phyloP scores from a whole-genome alignment of 306 rosid genomes.

The Lagenaria siceraria region DNA sequence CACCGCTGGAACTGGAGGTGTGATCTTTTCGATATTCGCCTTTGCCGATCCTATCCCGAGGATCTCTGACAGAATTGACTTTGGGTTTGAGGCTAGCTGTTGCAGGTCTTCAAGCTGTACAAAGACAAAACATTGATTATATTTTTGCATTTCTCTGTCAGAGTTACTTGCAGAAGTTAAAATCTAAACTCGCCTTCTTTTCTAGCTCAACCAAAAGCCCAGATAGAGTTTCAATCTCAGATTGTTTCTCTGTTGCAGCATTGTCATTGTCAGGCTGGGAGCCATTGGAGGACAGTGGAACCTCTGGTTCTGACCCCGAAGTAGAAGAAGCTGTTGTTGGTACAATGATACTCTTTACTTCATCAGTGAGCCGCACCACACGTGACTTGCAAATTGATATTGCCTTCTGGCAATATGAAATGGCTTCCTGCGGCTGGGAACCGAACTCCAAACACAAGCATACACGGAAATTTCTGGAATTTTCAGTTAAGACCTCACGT shows the following conservation, averaged over 20 bases:
- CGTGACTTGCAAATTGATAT: conserved; percentile 65
- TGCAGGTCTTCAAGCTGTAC: conserved; percentile 92
- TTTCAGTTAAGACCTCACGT: conserved; percentile 6
- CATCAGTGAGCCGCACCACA: conserved; percentile 43
- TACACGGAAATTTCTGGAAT: conserved; percentile 67
- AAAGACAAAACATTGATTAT: conserved; percentile 4
- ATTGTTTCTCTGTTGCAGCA: conserved; percentile 38
- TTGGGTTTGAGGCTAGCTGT: conserved; percentile 60
- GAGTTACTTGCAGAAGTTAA: not conserved
- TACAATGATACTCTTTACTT: conserved; percentile 38
- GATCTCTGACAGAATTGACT: conserved; percentile 63
- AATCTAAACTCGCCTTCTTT: conserved; percentile 47
- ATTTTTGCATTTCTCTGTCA: not conserved
- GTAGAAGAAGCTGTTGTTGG: conserved; percentile 26
- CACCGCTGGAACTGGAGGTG: conserved; percentile 31
- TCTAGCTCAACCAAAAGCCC: conserved; percentile 79
- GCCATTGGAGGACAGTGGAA: conserved; percentile 10
- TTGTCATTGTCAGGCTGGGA: conserved; percentile 29
- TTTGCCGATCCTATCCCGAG: conserved; percentile 53
- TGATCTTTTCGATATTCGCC: conserved; percentile 30
- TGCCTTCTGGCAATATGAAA: conserved; percentile 64
- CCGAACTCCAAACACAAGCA: conserved; percentile 84
- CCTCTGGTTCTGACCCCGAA: conserved; percentile 29
- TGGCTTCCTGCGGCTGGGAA: conserved; percentile 73
- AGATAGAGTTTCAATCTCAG: conserved; percentile 70